Base-by-base conservation (phyloP, 2,329 filamentous ascomycete genomes). In the Fusarium camptoceras region DNA sequence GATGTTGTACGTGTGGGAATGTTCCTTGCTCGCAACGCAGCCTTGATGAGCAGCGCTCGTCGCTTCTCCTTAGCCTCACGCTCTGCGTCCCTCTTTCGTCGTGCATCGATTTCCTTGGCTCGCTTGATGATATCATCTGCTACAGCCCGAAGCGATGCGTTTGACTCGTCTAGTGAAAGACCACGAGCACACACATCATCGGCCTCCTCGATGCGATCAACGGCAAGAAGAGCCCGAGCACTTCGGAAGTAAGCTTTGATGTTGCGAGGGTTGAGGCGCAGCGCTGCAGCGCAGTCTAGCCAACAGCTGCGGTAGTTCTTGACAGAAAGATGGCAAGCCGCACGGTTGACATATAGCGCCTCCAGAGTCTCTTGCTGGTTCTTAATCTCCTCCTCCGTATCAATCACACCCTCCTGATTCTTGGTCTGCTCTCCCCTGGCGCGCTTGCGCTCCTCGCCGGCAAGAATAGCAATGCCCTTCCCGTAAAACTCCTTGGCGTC, bases 401-500 rank as follows among this genome's bases (percentile, higher is more conserved):
- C 79, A 7, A 71, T 63, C 43, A 66, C 76, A 43, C 75, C 77
- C 20, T 78, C 78, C 8, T 72, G 72, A 37, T 75, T 72, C 63
- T 56, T 71, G 4, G 76, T 81, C 30, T 71, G 51, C 66, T 80
- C 78, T 11, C 80, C 84, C 64, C 57, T 78, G 58, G 82, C 81
- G 27, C 88, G 83, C 70, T 86, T 86, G 59, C 81, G 79, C 76
- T 93, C 87, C 79, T 92, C 91, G 8, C 83, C 83, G 14, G 86
- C 84, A 20, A 98, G 81, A 9, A 97, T 88, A 14, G 88, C 83
- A 55, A 98, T 85, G n/a, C 91, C 94, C 82, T 97, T 96, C 30
- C 87, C 88, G 79, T 99, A 99, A 79, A 94, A 98, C 79, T 97
- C 94, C 77, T 92, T 91, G 6, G 94, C 96, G 79, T 98, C 94